phyloP scores from a whole-genome alignment of 768 basidiomycete genomes.

The Lanmaoa pseudosensibilis region DNA sequence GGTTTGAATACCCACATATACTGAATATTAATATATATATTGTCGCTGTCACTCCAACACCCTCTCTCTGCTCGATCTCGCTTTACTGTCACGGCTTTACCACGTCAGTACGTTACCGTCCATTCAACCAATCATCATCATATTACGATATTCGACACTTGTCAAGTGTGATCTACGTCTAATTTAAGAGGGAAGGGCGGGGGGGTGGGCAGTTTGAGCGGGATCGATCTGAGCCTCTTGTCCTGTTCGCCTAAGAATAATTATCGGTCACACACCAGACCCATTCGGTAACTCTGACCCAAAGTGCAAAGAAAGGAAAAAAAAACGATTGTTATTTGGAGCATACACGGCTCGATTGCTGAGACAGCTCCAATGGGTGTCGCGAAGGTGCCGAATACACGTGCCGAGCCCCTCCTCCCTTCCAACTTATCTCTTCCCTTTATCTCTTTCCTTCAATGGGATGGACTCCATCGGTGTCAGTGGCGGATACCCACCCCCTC shows the following conservation, averaged over 20 bases:
- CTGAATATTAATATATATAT: neutral
- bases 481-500: neutral
- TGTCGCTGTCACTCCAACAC: neutral
- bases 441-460: neutral
- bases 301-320: neutral
- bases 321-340: neutral
- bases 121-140: neutral
- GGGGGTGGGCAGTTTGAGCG: constrained; percentile 3
- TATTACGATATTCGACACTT: constrained; percentile 8
- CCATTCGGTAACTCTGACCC: constrained; percentile 26
- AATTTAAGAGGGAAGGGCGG: neutral
- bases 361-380: constrained; percentile 6
- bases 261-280: constrained; percentile 8
- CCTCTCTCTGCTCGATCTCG: constrained; percentile 2
- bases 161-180: constrained; percentile 16
- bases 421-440: too few relatives aligned
- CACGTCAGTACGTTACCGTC: constrained; percentile 17
- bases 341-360: neutral
- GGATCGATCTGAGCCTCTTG: constrained; percentile 9
- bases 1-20: constrained; percentile 11
- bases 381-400: constrained; percentile 17
- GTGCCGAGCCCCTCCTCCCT: neutral
- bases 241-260: constrained; percentile 6
- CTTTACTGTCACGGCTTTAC: neutral
- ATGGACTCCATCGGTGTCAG: neutral